Evolutionary conservation across 495 filamentous ascomycete genomes (phyloP).

Genomic region (Neurospora sp.): DNA sequence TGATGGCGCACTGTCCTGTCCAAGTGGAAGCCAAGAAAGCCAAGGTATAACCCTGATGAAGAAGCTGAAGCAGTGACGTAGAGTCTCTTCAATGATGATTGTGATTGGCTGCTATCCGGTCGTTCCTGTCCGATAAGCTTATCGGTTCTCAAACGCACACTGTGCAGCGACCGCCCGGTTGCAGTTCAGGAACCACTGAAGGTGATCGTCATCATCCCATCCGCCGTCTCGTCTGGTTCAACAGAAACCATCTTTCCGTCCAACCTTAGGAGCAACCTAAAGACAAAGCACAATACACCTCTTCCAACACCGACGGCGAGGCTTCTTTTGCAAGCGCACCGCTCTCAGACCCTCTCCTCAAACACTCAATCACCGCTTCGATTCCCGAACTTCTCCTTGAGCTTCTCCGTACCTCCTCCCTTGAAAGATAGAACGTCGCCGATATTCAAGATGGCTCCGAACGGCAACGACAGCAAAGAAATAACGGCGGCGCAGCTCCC

Average conservation of each 20-base stretch:
- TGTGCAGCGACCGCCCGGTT: background rate
- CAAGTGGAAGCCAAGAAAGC: background rate
- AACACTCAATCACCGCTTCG: background rate
- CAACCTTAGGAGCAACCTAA: background rate
- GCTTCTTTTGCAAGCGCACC: background rate
- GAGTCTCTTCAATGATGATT: background rate
- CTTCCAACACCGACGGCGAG: background rate
- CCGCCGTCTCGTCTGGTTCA: background rate
- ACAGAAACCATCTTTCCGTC: background rate
- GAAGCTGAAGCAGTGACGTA: background rate
- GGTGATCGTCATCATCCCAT: background rate
- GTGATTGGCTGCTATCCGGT: background rate
- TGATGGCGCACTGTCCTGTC: background rate
- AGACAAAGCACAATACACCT: background rate
- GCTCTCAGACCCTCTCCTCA: background rate
- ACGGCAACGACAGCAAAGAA: background rate
- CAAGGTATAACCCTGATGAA: background rate
- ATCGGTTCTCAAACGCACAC: background rate
- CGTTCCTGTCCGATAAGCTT: background rate
- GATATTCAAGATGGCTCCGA: constrained; percentile 5
- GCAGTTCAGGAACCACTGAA: background rate
- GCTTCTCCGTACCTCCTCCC: background rate
- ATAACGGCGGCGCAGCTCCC: constrained; percentile 55
- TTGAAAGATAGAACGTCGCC: background rate
- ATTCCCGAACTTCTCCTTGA: background rate